Conservation (phyloP, 805 yeast genomes). For the Komagataella pastoris region DNA sequence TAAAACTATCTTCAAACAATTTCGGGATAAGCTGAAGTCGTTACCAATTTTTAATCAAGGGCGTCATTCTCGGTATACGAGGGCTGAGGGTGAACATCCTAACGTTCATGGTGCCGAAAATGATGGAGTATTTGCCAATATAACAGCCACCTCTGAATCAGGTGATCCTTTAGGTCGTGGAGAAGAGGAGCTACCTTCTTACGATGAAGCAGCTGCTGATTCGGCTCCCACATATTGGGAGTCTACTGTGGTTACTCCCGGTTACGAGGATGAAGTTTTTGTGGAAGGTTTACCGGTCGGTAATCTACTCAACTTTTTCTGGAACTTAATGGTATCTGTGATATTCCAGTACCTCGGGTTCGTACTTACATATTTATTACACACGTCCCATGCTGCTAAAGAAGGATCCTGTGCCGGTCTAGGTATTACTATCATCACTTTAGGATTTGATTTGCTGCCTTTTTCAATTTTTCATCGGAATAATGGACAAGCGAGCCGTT, state of each 20-base stretch:
- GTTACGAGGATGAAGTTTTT: conserved; percentile 77
- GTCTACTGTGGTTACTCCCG: conserved; percentile 68
- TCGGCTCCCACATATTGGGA: conserved; percentile 97
- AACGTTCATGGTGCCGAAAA: conserved; percentile 21
- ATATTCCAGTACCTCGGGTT: conserved; percentile 93
- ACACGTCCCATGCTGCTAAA: conserved; percentile 94
- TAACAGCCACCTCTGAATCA: conserved; percentile 67
- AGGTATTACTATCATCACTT: conserved; percentile 69
- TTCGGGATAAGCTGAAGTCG: neutral
- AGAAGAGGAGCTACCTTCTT: conserved; percentile 67
- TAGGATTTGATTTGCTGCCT: conserved; percentile 49
- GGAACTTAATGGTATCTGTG: conserved; percentile 85
- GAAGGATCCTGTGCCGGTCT: conserved; percentile 90
- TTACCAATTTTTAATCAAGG: neutral
- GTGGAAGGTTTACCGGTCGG: conserved; percentile 97
- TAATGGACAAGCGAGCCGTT: conserved; percentile 17
- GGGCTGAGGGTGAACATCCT: conserved; percentile 1
- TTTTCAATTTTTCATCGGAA: conserved; percentile 17
- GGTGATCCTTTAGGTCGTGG: conserved; percentile 15
- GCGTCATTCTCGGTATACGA: neutral
- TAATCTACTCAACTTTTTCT: conserved; percentile 68
- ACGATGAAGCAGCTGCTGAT: conserved; percentile 92
- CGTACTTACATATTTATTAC: conserved; percentile 75
- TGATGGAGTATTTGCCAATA: conserved; percentile 90
- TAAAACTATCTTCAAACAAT: neutral